These are phyloP conservation scores for Selenicereus undatus DNA, from an alignment of 148 eudicot species.

Conservation along the genomic window DNA sequence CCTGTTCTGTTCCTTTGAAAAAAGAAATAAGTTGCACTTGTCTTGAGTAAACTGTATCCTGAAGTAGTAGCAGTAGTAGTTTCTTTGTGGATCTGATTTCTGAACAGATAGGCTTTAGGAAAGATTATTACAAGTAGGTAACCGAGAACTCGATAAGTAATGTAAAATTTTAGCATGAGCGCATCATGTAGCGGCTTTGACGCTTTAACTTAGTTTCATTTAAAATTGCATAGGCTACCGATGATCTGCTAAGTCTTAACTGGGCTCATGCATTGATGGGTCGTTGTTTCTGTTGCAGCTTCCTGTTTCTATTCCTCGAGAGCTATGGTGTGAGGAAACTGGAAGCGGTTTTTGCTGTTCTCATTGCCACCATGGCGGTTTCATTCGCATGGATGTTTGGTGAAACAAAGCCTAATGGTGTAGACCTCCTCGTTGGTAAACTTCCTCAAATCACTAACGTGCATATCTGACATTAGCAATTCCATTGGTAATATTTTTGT, in stretches of 20 bases:
- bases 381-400: conserved; percentile 99
- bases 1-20: neutral
- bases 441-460: neutral
- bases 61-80: neutral
- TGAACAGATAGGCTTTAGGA: neutral
- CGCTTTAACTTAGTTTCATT: neutral
- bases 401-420: conserved; percentile 81
- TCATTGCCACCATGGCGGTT: conserved; percentile 84
- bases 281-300: conserved; percentile 41
- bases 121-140: neutral
- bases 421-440: conserved; percentile 77
- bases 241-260: neutral
- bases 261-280: neutral
- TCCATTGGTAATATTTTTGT: neutral
- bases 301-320: conserved; percentile 79
- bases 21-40: neutral
- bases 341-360: conserved; percentile 93
- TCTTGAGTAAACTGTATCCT: no score
- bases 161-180: neutral
- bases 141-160: neutral
- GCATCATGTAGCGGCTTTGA: no score
- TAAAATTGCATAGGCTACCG: neutral
- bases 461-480: neutral
- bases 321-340: conserved; percentile 93
- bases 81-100: neutral